phyloP scores from a whole-genome alignment of 2,329 filamentous ascomycete genomes.

The Sporothrix humicola region DNA sequence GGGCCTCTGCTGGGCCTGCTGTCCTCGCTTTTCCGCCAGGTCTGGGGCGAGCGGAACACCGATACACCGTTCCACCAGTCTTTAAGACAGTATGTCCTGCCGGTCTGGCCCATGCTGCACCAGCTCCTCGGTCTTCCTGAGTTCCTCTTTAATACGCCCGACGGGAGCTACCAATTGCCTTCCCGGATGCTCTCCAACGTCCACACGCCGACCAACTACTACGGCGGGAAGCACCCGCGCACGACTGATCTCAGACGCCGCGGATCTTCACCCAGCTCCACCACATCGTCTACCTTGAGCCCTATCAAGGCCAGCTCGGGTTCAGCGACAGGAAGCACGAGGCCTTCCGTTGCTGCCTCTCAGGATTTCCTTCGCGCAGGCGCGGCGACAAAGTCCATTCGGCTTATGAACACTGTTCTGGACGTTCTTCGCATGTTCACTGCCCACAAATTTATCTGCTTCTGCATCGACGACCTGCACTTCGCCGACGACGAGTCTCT shows the following conservation, averaged over 20 bases:
- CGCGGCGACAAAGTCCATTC: slow-evolving; percentile 67
- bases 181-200: slow-evolving; percentile 49
- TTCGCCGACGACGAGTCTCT: slow-evolving; percentile 88
- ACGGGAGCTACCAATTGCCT: slow-evolving; percentile 37
- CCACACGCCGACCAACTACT: slow-evolving; percentile 39
- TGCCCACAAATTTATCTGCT: slow-evolving; percentile 82
- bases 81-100: slow-evolving; percentile 66
- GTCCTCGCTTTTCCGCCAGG: slow-evolving; percentile 69
- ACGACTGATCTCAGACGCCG: slow-evolving; percentile 40
- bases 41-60: slow-evolving; percentile 70
- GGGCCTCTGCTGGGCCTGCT: slow-evolving; percentile 68
- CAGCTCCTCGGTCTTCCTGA: slow-evolving; percentile 68
- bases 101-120: slow-evolving; percentile 69
- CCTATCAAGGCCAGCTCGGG: slow-evolving; percentile 38
- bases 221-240: slow-evolving; percentile 43
- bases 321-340: slow-evolving; percentile 45
- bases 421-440: slow-evolving; percentile 84
- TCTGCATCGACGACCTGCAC: slow-evolving; percentile 87
- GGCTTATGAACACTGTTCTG: slow-evolving; percentile 85
- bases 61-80: slow-evolving; percentile 67
- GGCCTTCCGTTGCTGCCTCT: slow-evolving; percentile 56
- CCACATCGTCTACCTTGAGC: slow-evolving; percentile 52
- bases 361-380: slow-evolving; percentile 66
- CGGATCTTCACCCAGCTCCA: slow-evolving; percentile 48
- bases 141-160: slow-evolving; percentile 60